These are phyloP conservation scores for Helotiales sp. DNA, from an alignment of 2,329 filamentous ascomycete species.

Conservation along the genomic window DNA sequence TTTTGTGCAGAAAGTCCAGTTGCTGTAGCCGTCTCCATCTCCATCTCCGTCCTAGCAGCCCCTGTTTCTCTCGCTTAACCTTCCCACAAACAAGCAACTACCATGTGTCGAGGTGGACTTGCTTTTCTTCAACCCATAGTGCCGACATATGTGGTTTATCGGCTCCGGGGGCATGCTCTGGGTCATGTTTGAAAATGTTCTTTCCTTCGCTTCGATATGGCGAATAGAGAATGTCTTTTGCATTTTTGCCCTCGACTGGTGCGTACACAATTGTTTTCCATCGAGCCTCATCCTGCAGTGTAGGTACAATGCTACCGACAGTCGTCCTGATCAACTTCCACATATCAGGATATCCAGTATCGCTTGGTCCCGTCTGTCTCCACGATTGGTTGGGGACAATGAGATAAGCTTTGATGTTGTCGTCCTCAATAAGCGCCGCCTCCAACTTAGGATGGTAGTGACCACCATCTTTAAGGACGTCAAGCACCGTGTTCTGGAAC, in stretches of 20 bases:
- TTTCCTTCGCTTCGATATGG: not conserved
- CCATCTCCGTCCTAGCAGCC: not conserved
- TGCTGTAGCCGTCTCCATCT: not conserved
- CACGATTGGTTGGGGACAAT: not conserved
- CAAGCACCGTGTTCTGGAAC: too few species aligned
- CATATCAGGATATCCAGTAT: not conserved
- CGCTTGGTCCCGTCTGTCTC: too few species aligned
- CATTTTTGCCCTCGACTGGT: not conserved
- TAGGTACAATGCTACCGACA: not conserved
- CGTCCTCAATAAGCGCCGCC: too few species aligned
- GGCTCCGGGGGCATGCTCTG: not conserved
- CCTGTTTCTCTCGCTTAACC: not conserved
- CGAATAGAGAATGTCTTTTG: not conserved
- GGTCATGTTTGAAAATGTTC: not conserved
- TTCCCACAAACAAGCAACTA: not conserved
- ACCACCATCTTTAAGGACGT: too few species aligned
- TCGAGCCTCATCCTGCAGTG: not conserved
- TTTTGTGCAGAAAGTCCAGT: not conserved
- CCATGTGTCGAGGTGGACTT: not conserved
- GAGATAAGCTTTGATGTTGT: too few species aligned
- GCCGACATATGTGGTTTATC: not conserved
- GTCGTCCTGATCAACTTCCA: not conserved
- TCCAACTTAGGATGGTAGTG: too few species aligned
- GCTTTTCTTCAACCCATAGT: not conserved
- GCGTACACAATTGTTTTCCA: not conserved